Base-by-base conservation (phyloP, 2,329 filamentous ascomycete genomes). In the Penicillium sp. region DNA sequence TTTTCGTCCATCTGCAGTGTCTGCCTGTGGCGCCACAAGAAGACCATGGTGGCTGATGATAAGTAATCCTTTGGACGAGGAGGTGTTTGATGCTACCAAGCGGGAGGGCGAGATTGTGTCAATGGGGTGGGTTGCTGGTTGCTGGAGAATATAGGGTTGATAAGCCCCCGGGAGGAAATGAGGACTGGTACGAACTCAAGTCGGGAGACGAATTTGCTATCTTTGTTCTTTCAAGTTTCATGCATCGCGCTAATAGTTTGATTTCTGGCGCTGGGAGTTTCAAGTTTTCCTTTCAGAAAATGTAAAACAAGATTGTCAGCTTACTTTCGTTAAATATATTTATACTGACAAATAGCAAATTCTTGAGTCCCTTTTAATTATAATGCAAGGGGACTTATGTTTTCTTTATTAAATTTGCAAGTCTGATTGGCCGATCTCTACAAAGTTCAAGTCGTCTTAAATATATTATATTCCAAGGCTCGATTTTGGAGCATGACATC, bases 11-110 rank as follows among this genome's bases (percentile, higher is more conserved):
- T 87, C 46, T 79, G 83, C 42, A 82, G 80, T 26, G 73, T 79
- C 51, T 84, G 85, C 62, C 77, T 91, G 34, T 89, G 86, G 84
- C 81, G 83, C 59, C 81, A 83, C 63, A 76, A 81, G 67, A 83
- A 83, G 74, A 62, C 72, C 4, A 58, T 68, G 28, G 54, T 61
- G 5, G 59, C 58, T 36, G 59, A 66, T 34, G 33, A 58, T 16
- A 57, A 60, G 48, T 61, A 45, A 42, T 33, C 8, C 3, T 19
- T 13, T 40, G 21, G 24, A 19, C 18, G 3, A 14, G 19, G 21
- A 11, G 10, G 21, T 4, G 3, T 16, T 24, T 24, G 4, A 10
- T 40, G 21, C 14, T 5, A 11, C 36, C 18, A 21, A 8, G 16
- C 8, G n/a, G 8, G 16, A 13, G 9, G 36, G 6, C 36, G 2